A percentile compares a stretch with the other conserved stretches of the same genome.
These are phyloP conservation scores for Pseudoperonospora humuli DNA, from an alignment of 352 stramenopile species.

Conservation along the genomic window DNA sequence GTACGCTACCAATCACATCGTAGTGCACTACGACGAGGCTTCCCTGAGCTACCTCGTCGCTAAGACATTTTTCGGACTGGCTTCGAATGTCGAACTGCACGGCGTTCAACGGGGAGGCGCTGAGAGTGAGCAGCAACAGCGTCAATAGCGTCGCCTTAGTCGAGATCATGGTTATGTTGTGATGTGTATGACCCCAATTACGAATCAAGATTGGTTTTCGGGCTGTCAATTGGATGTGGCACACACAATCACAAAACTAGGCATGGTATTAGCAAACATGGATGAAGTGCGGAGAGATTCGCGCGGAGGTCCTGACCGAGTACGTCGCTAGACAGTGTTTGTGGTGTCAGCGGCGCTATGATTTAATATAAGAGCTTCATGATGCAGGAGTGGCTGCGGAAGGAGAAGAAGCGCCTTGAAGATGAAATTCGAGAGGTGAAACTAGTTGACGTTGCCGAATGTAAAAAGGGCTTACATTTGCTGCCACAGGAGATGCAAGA, in stretches of 20 bases:
- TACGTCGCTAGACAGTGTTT: slow-evolving; percentile 1
- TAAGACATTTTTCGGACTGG: slow-evolving; percentile 73
- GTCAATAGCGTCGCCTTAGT: slow-evolving; percentile 22
- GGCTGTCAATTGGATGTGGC: too few relatives aligned
- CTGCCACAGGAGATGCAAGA: slow-evolving; percentile 64
- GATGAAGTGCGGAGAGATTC: slow-evolving; percentile 20
- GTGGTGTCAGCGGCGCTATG: neutral
- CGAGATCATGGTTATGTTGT: slow-evolving; percentile 3
- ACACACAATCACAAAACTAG: too few relatives aligned
- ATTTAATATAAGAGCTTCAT: slow-evolving; percentile 4
- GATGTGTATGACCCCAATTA: too few relatives aligned
- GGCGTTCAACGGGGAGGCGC: slow-evolving; percentile 19
- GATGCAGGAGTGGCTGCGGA: slow-evolving; percentile 52
- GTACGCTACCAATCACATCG: slow-evolving; percentile 56
- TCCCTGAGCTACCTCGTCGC: slow-evolving; percentile 69
- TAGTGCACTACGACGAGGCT: slow-evolving; percentile 81
- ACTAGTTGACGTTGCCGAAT: too few relatives aligned
- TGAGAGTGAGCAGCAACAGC: slow-evolving; percentile 28
- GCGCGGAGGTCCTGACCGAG: slow-evolving; percentile 20
- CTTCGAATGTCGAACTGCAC: slow-evolving; percentile 77
- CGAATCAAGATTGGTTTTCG: too few relatives aligned
- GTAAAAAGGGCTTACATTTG: too few relatives aligned
- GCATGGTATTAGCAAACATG: too few relatives aligned
- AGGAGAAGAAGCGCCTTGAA: slow-evolving; percentile 58
- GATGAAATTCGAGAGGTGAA: slow-evolving; percentile 65